These are phyloP conservation scores for Botrytis squamosa DNA, from an alignment of 2,329 filamentous ascomycete genomes.

Conservation along the genomic window DNA sequence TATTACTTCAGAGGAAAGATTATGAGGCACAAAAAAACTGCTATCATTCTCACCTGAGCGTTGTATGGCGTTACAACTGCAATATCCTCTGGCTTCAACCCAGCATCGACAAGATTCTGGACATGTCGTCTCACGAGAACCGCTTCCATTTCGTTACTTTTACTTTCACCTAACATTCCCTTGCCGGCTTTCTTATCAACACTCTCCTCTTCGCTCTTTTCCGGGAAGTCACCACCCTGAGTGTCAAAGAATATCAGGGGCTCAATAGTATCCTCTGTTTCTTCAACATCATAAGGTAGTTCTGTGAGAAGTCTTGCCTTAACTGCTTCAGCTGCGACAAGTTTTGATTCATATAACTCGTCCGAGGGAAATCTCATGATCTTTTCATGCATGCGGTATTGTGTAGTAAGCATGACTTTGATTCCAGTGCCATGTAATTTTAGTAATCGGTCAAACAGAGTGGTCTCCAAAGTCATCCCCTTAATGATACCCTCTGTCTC, in stretches of 20 bases:
- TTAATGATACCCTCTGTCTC: constrained; percentile 45
- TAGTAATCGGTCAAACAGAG: constrained; percentile 86
- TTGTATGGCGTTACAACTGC: constrained; percentile 96
- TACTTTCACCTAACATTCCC: constrained; percentile 66
- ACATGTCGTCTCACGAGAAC: constrained; percentile 78
- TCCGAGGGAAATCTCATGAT: constrained; percentile 95
- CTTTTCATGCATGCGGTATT: constrained; percentile 95
- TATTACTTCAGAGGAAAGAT: background rate
- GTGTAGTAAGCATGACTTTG: constrained; percentile 92
- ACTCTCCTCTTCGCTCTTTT: constrained; percentile 74
- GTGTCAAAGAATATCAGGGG: constrained; percentile 94
- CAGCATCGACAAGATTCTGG: constrained; percentile 69
- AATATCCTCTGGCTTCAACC: constrained; percentile 79
- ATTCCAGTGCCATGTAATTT: constrained; percentile 76
- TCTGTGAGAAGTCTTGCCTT: constrained; percentile 72
- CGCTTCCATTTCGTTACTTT: constrained; percentile 90
- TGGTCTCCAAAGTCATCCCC: constrained; percentile 73
- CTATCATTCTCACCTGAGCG: constrained; percentile 64
- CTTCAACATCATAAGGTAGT: constrained; percentile 72
- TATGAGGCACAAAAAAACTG: background rate
- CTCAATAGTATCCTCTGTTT: constrained; percentile 83
- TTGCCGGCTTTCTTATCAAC: constrained; percentile 48
- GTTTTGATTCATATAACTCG: constrained; percentile 78
- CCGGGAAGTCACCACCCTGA: constrained; percentile 87
- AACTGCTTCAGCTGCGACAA: constrained; percentile 79